Evolutionary conservation across 2,329 filamentous ascomycete genomes (phyloP).

Genomic region (Simplicillium sp.): DNA sequence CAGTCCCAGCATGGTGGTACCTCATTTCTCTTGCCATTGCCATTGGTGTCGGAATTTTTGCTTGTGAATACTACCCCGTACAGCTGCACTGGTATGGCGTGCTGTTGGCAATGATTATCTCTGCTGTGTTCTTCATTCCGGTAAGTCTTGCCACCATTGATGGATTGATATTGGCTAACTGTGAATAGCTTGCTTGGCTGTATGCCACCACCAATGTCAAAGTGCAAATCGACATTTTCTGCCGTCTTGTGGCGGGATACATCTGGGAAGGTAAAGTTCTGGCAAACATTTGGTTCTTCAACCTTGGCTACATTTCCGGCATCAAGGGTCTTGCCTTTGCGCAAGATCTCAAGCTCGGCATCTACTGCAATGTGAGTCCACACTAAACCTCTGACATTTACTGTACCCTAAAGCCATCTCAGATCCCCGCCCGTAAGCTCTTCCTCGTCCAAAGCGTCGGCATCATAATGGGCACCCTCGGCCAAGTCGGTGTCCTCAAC

Average conservation of each 20-base stretch:
- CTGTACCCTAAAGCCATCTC: conserved; percentile 5
- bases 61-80: conserved; percentile 19
- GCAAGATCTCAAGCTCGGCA: conserved; percentile 34
- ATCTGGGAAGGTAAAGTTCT: conserved; percentile 32
- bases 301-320: conserved; percentile 28
- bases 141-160: conserved; percentile 7
- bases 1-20: conserved; percentile 18
- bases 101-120: conserved; percentile 15
- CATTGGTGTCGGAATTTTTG: conserved; percentile 17
- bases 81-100: conserved; percentile 22
- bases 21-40: conserved; percentile 8
- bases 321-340: conserved; percentile 31
- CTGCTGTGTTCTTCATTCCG: conserved; percentile 18
- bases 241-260: conserved; percentile 33
- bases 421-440: conserved; percentile 31
- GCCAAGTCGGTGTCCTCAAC: conserved; percentile 29
- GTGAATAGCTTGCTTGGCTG: conserved; percentile 17
- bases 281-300: conserved; percentile 27
- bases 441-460: conserved; percentile 34
- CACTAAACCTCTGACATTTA: background rate
- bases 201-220: conserved; percentile 32
- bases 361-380: conserved; percentile 23
- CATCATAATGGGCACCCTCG: conserved; percentile 30
- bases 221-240: conserved; percentile 33
- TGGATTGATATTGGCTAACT: background rate